phyloP scores from a whole-genome alignment of 768 basidiomycete species.

The Trametes meyenii region DNA sequence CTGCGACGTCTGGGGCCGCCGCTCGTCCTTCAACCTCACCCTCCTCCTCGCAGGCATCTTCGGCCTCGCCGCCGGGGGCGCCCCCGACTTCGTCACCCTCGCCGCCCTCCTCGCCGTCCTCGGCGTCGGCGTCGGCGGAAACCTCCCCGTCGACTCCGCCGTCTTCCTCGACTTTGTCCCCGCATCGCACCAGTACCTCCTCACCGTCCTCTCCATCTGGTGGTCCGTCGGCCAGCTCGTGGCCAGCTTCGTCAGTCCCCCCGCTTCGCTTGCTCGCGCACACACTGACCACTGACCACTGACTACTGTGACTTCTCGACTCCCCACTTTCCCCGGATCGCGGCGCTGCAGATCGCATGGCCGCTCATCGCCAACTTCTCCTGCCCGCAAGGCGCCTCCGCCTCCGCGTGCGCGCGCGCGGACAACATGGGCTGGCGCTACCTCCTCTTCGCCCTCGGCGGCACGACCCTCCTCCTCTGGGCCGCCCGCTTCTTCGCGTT shows the following conservation, averaged over 20 bases:
- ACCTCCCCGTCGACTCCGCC: conserved; percentile 57
- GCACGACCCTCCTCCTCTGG: conserved; percentile 55
- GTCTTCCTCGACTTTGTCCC: conserved; percentile 58
- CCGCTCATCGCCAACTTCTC: conserved; percentile 59
- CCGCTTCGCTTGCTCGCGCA: background rate
- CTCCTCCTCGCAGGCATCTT: conserved; percentile 57
- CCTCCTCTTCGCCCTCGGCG: conserved; percentile 55
- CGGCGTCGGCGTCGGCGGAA: conserved; percentile 57
- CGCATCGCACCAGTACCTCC: conserved; percentile 56
- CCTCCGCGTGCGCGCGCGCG: conserved; percentile 41
- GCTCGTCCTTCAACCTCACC: conserved; percentile 58
- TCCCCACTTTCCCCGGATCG: too few species aligned
- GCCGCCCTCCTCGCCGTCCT: conserved; percentile 49
- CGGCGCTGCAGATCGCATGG: conserved; percentile 63
- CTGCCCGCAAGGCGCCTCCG: conserved; percentile 39
- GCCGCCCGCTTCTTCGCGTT: conserved; percentile 55
- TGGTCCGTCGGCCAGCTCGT: conserved; percentile 61
- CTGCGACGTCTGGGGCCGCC: conserved; percentile 56
- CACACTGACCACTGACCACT: background rate
- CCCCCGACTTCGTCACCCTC: conserved; percentile 50
- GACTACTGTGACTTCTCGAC: too few species aligned
- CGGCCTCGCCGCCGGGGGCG: conserved; percentile 51
- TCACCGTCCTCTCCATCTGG: conserved; percentile 61
- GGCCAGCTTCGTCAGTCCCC: conserved; percentile 43
- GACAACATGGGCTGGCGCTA: conserved; percentile 71